Evolutionary conservation across 139 green algal genomes (phyloP), one percentile per base, ranked within the genome.

Genomic region (Tetraselmis chui): DNA sequence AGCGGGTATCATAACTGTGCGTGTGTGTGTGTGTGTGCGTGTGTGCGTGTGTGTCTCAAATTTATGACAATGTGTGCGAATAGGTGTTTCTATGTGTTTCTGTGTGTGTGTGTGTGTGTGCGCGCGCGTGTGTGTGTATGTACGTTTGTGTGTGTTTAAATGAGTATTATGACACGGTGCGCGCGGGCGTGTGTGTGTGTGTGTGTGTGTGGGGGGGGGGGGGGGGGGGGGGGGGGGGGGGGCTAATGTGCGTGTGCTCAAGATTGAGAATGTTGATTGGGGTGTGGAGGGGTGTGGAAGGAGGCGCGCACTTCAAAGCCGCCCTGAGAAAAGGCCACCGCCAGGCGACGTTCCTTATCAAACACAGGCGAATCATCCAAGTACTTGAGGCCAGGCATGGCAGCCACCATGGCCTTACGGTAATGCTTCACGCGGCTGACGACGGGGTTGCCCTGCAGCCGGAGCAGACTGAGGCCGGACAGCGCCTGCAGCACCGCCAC

Each of bases 351-450:
- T 31, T 94, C 91, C 83, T 91, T 91, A 0, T 86, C 84, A 76
- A 90, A 87, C 23, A 86, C 86, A 28, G 92, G 91, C 1, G 76
- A 85, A 23, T 95, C 91, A 78, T 95, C 92, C 32, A 95, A 81
- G 83, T 93, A 90, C 76, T 92, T 90, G 31, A 95, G 86, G 1
- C 31, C 31, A n/a, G 89, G 87, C 87, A 96, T 93, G 81, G 59
- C 26, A 1, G 84, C 80, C 26, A 96, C 30, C 31, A 93, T n/a
- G 22, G 24, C 2, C 87, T 94, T 95, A 83, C 92, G 91, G 85
- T 94, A 96, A 75, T 90, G 79, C 86, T 89, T 94, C 59, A 92
- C 90, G 77, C 81, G 32, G 80, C 78, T 87, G 30, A 94, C 88
- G 1, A 90, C 75, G 1, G 90, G 86, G 76, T 95, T 95, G 59